Base-by-base conservation (phyloP, 495 filamentous ascomycete species). In the Letharia lupina region DNA sequence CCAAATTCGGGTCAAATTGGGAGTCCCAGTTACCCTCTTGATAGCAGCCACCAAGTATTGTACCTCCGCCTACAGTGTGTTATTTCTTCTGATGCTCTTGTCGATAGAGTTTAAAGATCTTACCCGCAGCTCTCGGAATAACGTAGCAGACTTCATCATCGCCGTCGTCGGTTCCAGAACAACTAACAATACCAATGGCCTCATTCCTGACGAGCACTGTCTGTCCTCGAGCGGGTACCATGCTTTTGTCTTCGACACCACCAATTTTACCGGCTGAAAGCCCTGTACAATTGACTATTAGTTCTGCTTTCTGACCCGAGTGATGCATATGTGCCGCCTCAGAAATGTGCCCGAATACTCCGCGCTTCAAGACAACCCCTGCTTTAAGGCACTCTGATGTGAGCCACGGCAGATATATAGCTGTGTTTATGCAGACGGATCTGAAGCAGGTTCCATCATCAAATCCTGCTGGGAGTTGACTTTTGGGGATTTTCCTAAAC, bases 231-330 rank as follows among this genome's bases (percentile, higher is more conserved):
- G 81, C 89, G 4, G 94, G 93, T 61, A 86, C 80, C 41, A 98
- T 83, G 6, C 81, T 84, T 58, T 74, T 72, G 68, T 98, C 94
- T 77, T 81, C 80, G 1, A 98, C 94, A 31, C 94, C 94, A 37
- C 91, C 92, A 0, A 98, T 82, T 60, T 78, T 85, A 33, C 76
- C 82, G 2, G 91, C 85, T 35, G 85, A 79, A 20, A 98, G 76
- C 0, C 95, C 94, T 0, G 93, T 93, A 71, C 93, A 91, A 69
- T 98, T 98, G 44, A 98, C 77, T 0, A 96, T 78, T 1, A 96
- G 70, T 68, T 91, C 85, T 0, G 87, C 89, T 59, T 77, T 81
- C 15, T 76, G 66, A 1, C 87, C 86, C 0, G 82, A 78, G 70
- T 87, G 84, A 75, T 91, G 89, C 23, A 86, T 73, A 3, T 70